Conservation (phyloP, 2,329 filamentous ascomycete genomes). For the Fusarium torulosum region DNA sequence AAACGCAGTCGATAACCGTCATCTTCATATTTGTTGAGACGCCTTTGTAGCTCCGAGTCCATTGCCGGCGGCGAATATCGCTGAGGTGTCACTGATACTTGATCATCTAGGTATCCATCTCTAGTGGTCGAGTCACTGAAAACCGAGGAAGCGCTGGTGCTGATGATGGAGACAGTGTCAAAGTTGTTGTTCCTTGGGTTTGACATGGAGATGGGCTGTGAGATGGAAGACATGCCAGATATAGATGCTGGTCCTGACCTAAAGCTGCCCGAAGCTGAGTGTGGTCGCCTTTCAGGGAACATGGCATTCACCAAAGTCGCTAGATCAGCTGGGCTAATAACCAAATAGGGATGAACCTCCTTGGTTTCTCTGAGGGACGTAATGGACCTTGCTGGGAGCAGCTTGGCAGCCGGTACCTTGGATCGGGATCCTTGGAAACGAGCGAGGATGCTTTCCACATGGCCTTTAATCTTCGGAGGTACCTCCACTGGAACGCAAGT, state of each 20-base stretch:
- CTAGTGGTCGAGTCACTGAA: constrained; percentile 78
- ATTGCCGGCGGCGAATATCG: constrained; percentile 67
- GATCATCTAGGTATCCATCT: constrained; percentile 72
- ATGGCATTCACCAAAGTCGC: constrained; percentile 84
- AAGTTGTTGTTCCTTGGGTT: constrained; percentile 67
- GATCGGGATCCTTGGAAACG: constrained; percentile 70
- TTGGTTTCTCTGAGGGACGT: constrained; percentile 80
- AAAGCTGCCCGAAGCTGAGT: constrained; percentile 71
- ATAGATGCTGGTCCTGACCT: constrained; percentile 75
- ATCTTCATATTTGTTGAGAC: constrained; percentile 68
- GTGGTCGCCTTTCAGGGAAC: constrained; percentile 79
- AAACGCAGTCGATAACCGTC: constrained; percentile 74
- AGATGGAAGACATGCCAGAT: constrained; percentile 76
- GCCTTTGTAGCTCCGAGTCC: constrained; percentile 59
- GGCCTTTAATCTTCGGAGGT: constrained; percentile 71
- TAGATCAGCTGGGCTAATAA: constrained; percentile 83
- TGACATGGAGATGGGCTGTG: constrained; percentile 74
- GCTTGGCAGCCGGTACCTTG: constrained; percentile 65
- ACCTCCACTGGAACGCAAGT: constrained; percentile 62
- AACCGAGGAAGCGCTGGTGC: constrained; percentile 78
- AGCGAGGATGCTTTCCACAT: constrained; percentile 78
- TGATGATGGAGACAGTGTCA: constrained; percentile 78
- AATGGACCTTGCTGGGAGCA: constrained; percentile 78
- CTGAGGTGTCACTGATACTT: constrained; percentile 61
- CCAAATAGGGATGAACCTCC: constrained; percentile 83